A percentile compares a stretch with the other conserved stretches of the same genome.
Conservation (phyloP, 2,329 filamentous ascomycete species). For the Colletotrichum siamense region DNA sequence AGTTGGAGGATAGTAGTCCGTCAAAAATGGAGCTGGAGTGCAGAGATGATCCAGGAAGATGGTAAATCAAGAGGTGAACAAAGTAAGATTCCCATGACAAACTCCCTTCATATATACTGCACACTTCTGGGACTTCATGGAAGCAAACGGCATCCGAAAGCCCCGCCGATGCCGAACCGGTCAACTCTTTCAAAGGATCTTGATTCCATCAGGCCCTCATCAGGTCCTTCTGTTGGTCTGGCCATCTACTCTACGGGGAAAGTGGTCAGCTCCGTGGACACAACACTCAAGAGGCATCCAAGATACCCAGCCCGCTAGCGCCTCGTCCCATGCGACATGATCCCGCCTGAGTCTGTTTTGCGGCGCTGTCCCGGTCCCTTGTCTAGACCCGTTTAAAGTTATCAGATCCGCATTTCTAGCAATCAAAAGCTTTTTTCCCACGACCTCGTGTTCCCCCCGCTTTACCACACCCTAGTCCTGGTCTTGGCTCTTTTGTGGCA, state of each 20-base stretch:
- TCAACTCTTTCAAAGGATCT: not conserved
- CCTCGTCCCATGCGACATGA: not conserved
- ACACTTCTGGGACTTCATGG: not conserved
- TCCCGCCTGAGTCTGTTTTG: not conserved
- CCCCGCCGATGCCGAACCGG: not conserved
- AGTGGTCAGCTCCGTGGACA: not conserved
- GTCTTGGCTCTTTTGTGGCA: not conserved
- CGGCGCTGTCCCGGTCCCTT: not conserved
- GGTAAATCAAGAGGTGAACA: not conserved
- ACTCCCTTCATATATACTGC: not conserved
- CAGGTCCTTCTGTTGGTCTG: not conserved
- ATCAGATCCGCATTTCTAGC: slow-evolving; percentile 13
- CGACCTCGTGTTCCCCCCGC: not conserved
- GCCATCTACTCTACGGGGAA: not conserved
- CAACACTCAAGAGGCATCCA: not conserved
- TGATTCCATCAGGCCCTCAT: not conserved
- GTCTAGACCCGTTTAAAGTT: not conserved
- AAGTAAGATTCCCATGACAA: not conserved
- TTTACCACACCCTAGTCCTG: not conserved
- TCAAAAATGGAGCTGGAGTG: not conserved
- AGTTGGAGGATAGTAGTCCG: not conserved
- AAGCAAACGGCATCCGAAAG: not conserved
- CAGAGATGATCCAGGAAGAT: not conserved
- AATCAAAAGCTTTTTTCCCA: not conserved
- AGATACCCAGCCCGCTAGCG: not conserved